Base-by-base conservation (phyloP, 2,329 filamentous ascomycete genomes). In the Verticillium alfalfae region DNA sequence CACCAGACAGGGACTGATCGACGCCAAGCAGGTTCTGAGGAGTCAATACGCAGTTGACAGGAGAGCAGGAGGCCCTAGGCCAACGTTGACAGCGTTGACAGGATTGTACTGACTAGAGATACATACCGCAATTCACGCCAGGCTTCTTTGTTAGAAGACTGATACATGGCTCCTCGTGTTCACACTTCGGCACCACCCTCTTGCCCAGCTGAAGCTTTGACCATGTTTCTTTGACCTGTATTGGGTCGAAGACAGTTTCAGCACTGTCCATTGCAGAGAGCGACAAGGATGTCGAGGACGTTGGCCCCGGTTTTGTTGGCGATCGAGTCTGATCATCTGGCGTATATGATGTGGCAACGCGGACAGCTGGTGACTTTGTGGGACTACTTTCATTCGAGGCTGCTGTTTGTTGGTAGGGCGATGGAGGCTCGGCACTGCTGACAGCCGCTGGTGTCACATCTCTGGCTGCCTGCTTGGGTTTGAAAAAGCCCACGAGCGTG, bases 131-230 rank as follows among this genome's bases (percentile, higher is more conserved):
- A 70, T 98, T 99, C 65, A 91, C 78, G 1, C 95, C 95, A 0
- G 92, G 82, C 71, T 98, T 98, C 78, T 94, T 97, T 1, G 93
- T 97, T 18, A 88, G 84, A 59, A 94, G 78, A 66, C 83, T 91
- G 66, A 93, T 90, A 74, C 95, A 98, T 2, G 91, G 90, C 68
- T 98, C 93, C 60, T 87, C 81, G 70, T 99, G 95, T 57, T 97
- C 93, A 71, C 95, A 99, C 62, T 84, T 84, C 1, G 95, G 95
- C 1, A 86, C 81, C 1, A 85, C 78, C 61, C 90, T 88, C 72
- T 89, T 92, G 16, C 88, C 85, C 64, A 98, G 88, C 49, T 62
- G 64, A 15, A 98, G 81, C 71, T 89, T 93, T 5, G 87, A 88
- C 95, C 95, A 98, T 26, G 89, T 89, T 70, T 95, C 89, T 72